Evolutionary conservation across 352 stramenopile species (phyloP).

Genomic region (Pythium phragmitis): DNA sequence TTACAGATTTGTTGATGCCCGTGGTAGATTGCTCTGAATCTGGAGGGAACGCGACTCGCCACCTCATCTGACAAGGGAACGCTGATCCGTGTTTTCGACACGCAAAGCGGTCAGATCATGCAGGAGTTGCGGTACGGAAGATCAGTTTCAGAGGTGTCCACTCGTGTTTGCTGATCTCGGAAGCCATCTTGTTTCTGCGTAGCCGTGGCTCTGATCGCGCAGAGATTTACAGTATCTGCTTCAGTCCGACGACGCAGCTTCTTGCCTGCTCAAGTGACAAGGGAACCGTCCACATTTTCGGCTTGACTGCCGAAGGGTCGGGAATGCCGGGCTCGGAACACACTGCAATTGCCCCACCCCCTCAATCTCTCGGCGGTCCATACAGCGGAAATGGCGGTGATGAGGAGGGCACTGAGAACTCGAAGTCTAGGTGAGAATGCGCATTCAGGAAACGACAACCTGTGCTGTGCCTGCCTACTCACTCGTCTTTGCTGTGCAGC

Average conservation of each 20-base stretch:
- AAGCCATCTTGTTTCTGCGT: not conserved
- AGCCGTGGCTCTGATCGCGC: constrained; percentile 95
- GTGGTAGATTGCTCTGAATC: constrained; percentile 87
- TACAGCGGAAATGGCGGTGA: constrained; percentile 44
- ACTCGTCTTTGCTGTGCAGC: constrained; percentile 26
- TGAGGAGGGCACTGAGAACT: constrained; percentile 86
- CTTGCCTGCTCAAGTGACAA: constrained; percentile 97
- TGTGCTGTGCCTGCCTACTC: not conserved
- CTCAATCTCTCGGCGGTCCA: constrained; percentile 42
- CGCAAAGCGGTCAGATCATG: constrained; percentile 90
- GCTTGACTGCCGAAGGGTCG: constrained; percentile 68
- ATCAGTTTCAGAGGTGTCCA: constrained; percentile 11
- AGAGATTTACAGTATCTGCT: constrained; percentile 97
- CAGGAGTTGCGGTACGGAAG: constrained; percentile 69
- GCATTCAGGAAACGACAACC: not conserved
- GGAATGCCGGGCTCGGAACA: constrained; percentile 53
- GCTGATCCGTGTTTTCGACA: constrained; percentile 97
- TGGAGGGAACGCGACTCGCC: constrained; percentile 93
- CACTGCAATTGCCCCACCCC: constrained; percentile 50
- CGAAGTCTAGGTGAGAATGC: constrained; percentile 70
- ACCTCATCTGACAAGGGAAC: constrained; percentile 97
- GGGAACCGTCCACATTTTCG: constrained; percentile 96
- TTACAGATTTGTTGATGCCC: constrained; percentile 36
- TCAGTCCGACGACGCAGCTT: constrained; percentile 92
- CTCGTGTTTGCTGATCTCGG: not conserved